Evolutionary conservation across 805 yeast species (phyloP).

Genomic region (Yamadazyma tumulicola): DNA sequence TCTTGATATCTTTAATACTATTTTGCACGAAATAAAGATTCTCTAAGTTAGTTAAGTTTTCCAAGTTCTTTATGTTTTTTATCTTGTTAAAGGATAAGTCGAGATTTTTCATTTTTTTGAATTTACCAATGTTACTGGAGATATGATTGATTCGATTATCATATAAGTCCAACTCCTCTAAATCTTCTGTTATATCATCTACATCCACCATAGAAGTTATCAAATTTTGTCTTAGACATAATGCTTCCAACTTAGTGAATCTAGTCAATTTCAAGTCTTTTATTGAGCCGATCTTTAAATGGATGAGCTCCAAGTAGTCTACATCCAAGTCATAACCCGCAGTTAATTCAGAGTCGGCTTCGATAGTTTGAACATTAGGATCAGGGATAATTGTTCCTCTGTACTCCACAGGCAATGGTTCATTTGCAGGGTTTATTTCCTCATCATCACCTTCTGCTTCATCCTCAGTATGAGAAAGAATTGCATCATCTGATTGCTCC

Average conservation of each 20-base stretch:
- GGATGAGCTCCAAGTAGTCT: slow-evolving; percentile 62
- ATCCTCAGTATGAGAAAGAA: slow-evolving; percentile 12
- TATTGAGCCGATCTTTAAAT: slow-evolving; percentile 62
- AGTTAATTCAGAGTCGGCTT: slow-evolving; percentile 67
- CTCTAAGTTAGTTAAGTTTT: slow-evolving; percentile 55
- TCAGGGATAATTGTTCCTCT: slow-evolving; percentile 47
- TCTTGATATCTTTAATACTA: slow-evolving; percentile 69
- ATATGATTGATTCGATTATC: slow-evolving; percentile 91
- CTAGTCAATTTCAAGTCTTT: slow-evolving; percentile 57
- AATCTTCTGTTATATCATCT: slow-evolving; percentile 48
- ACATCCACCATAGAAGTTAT: slow-evolving; percentile 59
- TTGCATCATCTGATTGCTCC: slow-evolving; percentile 16
- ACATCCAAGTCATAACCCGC: slow-evolving; percentile 54
- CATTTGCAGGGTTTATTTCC: slow-evolving; percentile 15
- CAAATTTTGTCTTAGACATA: slow-evolving; percentile 82
- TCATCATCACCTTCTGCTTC: slow-evolving; percentile 21
- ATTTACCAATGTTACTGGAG: slow-evolving; percentile 61
- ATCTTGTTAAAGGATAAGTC: slow-evolving; percentile 91
- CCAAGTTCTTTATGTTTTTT: slow-evolving; percentile 77
- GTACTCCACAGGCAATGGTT: slow-evolving; percentile 38
- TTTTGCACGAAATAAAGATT: slow-evolving; percentile 87
- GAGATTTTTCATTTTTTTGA: slow-evolving; percentile 53
- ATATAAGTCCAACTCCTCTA: slow-evolving; percentile 83
- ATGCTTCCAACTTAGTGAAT: slow-evolving; percentile 52
- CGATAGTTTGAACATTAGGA: slow-evolving; percentile 49